Percentiles rank a stretch among this genome's conserved stretches.
phyloP scores from a whole-genome alignment of 2,329 filamentous ascomycete genomes.

The Cladosporium sp. region DNA sequence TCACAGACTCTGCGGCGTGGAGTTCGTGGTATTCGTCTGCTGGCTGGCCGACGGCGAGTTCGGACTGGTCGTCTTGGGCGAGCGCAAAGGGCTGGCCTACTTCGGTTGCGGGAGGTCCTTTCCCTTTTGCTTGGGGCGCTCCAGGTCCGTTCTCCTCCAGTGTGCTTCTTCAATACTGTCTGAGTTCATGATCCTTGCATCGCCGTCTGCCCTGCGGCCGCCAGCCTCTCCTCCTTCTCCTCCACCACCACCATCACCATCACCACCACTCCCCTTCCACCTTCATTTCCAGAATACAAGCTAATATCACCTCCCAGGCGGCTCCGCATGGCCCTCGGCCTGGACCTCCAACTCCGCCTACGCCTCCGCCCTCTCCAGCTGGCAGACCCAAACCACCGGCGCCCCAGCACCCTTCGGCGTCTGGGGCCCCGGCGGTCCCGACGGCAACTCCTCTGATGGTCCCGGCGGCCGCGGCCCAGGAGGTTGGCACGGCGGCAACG shows the following conservation, averaged over 20 bases:
- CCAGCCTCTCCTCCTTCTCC: background rate
- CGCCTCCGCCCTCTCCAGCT: slow-evolving; percentile 25
- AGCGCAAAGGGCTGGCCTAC: slow-evolving; percentile 23
- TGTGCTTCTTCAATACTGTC: slow-evolving; percentile 8
- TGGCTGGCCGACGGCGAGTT: slow-evolving; percentile 25
- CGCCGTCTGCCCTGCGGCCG: slow-evolving; percentile 13
- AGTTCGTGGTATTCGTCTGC: slow-evolving; percentile 11
- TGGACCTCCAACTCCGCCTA: slow-evolving; percentile 27
- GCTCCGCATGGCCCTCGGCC: slow-evolving; percentile 30
- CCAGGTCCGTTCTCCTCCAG: slow-evolving; percentile 18
- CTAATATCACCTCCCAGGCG: slow-evolving; percentile 12
- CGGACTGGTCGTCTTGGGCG: slow-evolving; percentile 28
- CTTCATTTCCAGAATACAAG: background rate
- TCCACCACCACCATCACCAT: background rate
- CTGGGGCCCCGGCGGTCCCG: slow-evolving; percentile 6
- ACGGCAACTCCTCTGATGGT: background rate
- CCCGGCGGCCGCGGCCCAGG: slow-evolving; percentile 19
- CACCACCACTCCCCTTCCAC: background rate
- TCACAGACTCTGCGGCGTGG: slow-evolving; percentile 16
- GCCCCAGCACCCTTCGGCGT: slow-evolving; percentile 30
- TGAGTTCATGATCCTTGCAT: background rate
- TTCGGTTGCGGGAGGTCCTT: slow-evolving; percentile 10
- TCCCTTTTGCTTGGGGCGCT: slow-evolving; percentile 20
- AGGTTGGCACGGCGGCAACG: slow-evolving; percentile 24
- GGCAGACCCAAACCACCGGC: slow-evolving; percentile 21